These are phyloP conservation scores for Fibroporia radiculosa DNA, from an alignment of 768 basidiomycete genomes.

Conservation along the genomic window DNA sequence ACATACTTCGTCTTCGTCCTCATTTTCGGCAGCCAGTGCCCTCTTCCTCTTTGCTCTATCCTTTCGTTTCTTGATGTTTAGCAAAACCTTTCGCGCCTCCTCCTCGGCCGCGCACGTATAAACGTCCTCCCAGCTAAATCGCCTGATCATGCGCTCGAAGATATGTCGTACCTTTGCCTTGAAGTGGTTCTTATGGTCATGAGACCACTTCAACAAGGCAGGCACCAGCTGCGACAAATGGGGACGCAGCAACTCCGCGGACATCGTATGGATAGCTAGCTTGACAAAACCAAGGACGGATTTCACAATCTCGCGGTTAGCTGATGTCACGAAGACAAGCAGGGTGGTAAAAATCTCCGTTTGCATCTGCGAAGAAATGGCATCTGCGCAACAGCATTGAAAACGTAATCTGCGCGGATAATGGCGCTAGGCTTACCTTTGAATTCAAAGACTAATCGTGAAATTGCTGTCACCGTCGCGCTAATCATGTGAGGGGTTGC, in stretches of 20 bases:
- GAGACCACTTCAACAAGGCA: conserved; percentile 83
- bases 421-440: conserved; percentile 48
- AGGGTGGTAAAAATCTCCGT: conserved; percentile 81
- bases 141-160: conserved; percentile 89
- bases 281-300: conserved; percentile 94
- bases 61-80: conserved; percentile 94
- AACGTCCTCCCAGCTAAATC: conserved; percentile 85
- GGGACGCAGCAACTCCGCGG: conserved; percentile 62
- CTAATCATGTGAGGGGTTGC: conserved; percentile 97
- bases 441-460: conserved; percentile 92
- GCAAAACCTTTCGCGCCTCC: conserved; percentile 79
- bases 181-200: conserved; percentile 99
- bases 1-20: conserved; percentile 46
- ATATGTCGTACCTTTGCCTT: conserved; percentile 95
- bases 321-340: conserved; percentile 84
- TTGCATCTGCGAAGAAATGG: conserved; percentile 63
- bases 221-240: conserved; percentile 76
- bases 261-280: conserved; percentile 81
- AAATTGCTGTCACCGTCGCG: conserved; percentile 90
- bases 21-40: conserved; percentile 44
- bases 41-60: conserved; percentile 89
- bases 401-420: neutral
- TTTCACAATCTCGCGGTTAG: conserved; percentile 97
- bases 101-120: conserved; percentile 67
- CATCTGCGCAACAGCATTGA: conserved; percentile 34